Evolutionary conservation across 805 yeast genomes (phyloP).

Genomic region (Candida pini): DNA sequence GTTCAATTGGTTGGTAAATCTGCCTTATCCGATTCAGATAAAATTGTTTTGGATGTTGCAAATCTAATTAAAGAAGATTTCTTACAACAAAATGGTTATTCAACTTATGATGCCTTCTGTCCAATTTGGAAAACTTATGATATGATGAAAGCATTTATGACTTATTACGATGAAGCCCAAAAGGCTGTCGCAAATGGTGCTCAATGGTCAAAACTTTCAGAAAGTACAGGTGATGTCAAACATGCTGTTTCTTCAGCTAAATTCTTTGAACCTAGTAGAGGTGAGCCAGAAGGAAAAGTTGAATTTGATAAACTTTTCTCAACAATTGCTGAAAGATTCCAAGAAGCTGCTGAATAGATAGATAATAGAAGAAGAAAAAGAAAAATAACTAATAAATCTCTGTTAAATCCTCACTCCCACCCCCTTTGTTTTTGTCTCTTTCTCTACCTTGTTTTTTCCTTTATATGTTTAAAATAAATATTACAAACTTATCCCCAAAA

Average conservation of each 20-base stretch:
- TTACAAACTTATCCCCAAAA: too few relatives aligned
- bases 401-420: background rate
- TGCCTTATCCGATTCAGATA: conserved; percentile 93
- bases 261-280: conserved; percentile 92
- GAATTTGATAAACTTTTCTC: conserved; percentile 74
- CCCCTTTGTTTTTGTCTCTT: background rate
- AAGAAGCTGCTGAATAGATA: conserved; percentile 83
- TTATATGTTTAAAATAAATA: too few relatives aligned
- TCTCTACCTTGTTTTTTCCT: background rate
- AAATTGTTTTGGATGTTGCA: conserved; percentile 92
- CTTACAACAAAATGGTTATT: conserved; percentile 98
- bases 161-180: conserved; percentile 96
- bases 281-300: conserved; percentile 68
- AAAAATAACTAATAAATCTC: too few relatives aligned
- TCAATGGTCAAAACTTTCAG: conserved; percentile 87
- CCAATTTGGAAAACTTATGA: conserved; percentile 98
- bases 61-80: conserved; percentile 92
- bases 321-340: conserved; percentile 82
- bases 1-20: conserved; percentile 99
- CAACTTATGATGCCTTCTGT: conserved; percentile 97
- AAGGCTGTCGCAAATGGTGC: conserved; percentile 93
- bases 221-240: conserved; percentile 84
- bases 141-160: conserved; percentile 93
- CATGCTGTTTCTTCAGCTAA: conserved; percentile 92
- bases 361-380: background rate